Conservation (phyloP, 805 yeast genomes). For the Saccharomycopsis olivae region DNA sequence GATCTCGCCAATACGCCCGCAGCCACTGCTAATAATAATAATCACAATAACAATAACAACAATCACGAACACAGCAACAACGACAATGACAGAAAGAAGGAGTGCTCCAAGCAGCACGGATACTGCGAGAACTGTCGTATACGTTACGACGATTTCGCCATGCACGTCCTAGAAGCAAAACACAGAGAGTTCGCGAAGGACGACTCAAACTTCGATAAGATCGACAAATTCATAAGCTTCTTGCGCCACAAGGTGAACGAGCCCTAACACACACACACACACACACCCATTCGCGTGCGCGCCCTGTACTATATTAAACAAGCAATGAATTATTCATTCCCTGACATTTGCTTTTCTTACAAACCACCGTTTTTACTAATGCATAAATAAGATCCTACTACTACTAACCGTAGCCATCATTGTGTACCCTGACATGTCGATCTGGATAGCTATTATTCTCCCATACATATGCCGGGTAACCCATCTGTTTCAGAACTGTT, state of each 20-base stretch:
- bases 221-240: constrained; percentile 55
- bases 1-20: neutral
- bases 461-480: too few species aligned
- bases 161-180: constrained; percentile 56
- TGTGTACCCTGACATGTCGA: too few species aligned
- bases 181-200: constrained; percentile 75
- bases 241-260: too few species aligned
- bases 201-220: constrained; percentile 59
- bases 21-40: neutral
- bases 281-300: too few species aligned
- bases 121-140: constrained; percentile 92
- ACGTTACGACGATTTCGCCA: constrained; percentile 68
- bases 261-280: too few species aligned
- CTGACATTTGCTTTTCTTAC: too few species aligned
- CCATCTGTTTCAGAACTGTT: neutral
- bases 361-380: too few species aligned
- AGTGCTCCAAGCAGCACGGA: constrained; percentile 25
- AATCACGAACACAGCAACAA: neutral
- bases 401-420: too few species aligned
- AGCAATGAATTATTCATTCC: too few species aligned
- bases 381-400: too few species aligned
- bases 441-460: too few species aligned
- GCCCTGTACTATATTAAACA: too few species aligned
- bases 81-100: constrained; percentile 25
- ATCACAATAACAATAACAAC: neutral